Evolutionary conservation across 768 basidiomycete genomes (phyloP).

Genomic region (Russula dissimulans): DNA sequence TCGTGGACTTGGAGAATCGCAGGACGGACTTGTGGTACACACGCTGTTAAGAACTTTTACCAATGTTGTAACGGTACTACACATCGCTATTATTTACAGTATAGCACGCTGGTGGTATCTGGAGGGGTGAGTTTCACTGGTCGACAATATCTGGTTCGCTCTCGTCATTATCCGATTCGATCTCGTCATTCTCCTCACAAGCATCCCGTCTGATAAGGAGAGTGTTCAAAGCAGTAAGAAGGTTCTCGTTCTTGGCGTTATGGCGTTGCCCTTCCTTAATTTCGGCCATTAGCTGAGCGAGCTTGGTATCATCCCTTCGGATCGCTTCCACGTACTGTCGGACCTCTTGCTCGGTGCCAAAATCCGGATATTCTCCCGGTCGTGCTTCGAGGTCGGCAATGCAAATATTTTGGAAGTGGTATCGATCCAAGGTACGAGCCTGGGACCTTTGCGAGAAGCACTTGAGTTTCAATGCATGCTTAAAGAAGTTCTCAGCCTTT

Average conservation of each 20-base stretch:
- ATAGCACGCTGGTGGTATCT: not conserved
- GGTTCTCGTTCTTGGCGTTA: not conserved
- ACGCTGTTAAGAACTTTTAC: not conserved
- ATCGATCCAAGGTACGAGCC: not conserved
- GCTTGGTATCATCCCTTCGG: not conserved
- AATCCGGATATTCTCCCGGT: not conserved
- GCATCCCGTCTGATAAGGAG: not conserved
- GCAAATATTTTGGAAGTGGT: not conserved
- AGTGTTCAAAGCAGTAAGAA: not conserved
- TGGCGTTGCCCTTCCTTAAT: not conserved
- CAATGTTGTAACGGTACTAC: not conserved
- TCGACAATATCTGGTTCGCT: not conserved
- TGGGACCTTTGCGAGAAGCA: not conserved
- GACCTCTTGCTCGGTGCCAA: not conserved
- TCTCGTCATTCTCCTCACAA: too few relatives aligned
- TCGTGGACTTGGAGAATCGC: not conserved
- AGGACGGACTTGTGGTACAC: not conserved
- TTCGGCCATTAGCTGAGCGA: not conserved
- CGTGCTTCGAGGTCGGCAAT: not conserved
- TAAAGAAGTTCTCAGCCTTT: not conserved
- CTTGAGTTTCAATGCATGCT: not conserved
- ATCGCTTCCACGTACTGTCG: not conserved
- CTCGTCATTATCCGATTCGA: not conserved
- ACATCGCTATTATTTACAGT: not conserved
- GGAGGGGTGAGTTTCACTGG: not conserved